Base-by-base conservation (phyloP, 2,329 filamentous ascomycete genomes). In the Monilinia vaccinii-corymbosi region DNA sequence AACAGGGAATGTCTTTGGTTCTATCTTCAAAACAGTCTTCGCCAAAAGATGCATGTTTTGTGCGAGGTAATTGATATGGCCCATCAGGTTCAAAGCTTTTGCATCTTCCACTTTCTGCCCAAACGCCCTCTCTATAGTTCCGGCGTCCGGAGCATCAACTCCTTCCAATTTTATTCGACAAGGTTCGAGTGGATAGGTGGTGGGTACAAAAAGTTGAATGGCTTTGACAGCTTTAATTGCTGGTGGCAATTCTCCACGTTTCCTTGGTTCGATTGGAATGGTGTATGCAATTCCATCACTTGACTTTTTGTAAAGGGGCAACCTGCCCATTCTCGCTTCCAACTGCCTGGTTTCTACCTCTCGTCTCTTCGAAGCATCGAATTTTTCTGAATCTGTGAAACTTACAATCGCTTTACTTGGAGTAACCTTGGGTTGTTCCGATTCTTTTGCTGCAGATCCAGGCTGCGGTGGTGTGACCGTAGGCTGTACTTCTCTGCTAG, bases 31-130 rank as follows among this genome's bases (percentile, higher is more conserved):
- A 2, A 75, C 75, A 53, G 83, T 79, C 67, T 81, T 86, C 16
- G 83, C 85, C 68, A 93, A 76, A 2, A 75, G 73, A 67, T 89
- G 83, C 63, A 92, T 79, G 66, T 89, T 89, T 70, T 87, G 84
- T 2, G 83, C 79, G 9, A 93, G 75, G 68, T 86, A 89, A 70
- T 93, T 93, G 66, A 93, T 72, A 66, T 89, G 87, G 61, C 83
- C 86, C 75, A 88, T 87, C 59, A 94, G 73, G 11, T 80, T 85
- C 75, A 86, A 38, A 46, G 84, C 78, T 44, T 76, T 77, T 66
- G 84, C 80, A 56, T 82, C 77, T 31, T 73, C 73, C 18, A 81
- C 79, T 71, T 81, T 84, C 61, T 80, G 73, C 8, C 79, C 75
- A 66, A 93, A 94, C 0, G 85, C 76, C 56, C 80, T 77, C 71